phyloP scores from a whole-genome alignment of 129 eudicot species.

The Sambucus nigra region DNA sequence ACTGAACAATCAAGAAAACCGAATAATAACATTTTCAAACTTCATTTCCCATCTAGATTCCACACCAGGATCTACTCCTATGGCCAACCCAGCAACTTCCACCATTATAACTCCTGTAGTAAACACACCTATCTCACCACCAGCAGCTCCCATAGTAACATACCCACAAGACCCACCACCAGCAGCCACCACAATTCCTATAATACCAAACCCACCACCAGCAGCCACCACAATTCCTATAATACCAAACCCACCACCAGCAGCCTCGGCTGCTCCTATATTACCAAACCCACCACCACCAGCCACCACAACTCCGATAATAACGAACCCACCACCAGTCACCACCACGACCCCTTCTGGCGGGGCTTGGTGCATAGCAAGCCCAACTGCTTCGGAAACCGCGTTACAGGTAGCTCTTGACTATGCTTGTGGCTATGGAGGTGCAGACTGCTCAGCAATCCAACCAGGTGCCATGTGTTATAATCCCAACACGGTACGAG shows the following conservation, averaged over 20 bases:
- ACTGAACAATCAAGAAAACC: conserved; percentile 22
- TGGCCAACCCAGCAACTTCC: conserved; percentile 39
- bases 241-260: conserved; percentile 29
- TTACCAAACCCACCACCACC: conserved; percentile 18
- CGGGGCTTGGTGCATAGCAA: conserved; percentile 89
- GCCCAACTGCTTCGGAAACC: conserved; percentile 65
- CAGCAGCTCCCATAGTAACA: conserved; percentile 56
- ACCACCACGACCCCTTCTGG: conserved; percentile 31
- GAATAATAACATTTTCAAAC: conserved; percentile 9
- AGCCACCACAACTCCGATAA: conserved; percentile 7
- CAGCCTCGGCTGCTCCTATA: conserved; percentile 22
- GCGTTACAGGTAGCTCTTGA: conserved; percentile 87
- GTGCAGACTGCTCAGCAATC: conserved; percentile 80
- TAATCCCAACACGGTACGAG: conserved; percentile 68
- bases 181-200: conserved; percentile 56
- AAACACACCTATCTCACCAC: conserved; percentile 21
- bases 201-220: conserved; percentile 43
- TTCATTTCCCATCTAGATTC: conserved; percentile 37
- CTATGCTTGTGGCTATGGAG: conserved; percentile 97
- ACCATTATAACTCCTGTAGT: neutral
- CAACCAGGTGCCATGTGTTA: conserved; percentile 68
- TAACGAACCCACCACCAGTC: conserved; percentile 28
- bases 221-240: conserved; percentile 24
- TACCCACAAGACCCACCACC: conserved; percentile 29
- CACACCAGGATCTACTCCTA: conserved; percentile 33